Evolutionary conservation across 106 monocot species (phyloP).

Genomic region (Apostasia shenzhenica): DNA sequence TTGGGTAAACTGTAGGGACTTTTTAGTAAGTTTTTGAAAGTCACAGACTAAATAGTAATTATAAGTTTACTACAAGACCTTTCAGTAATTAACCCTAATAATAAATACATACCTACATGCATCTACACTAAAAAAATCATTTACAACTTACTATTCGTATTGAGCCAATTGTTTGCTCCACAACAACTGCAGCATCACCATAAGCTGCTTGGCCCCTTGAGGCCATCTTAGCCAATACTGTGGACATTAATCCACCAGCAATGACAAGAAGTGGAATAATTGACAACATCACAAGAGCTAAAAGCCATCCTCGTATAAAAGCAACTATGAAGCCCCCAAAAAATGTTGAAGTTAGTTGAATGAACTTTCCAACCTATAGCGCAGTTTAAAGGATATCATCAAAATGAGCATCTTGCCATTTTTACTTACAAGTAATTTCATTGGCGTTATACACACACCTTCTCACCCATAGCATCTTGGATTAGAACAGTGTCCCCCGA

Average conservation of each 20-base stretch:
- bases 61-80: background rate
- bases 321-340: background rate
- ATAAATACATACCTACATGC: too few relatives aligned
- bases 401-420: too few relatives aligned
- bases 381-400: too few relatives aligned
- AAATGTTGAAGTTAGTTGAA: conserved; percentile 47
- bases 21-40: too few relatives aligned
- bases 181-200: conserved; percentile 34
- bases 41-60: too few relatives aligned
- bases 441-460: too few relatives aligned
- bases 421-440: background rate
- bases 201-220: conserved; percentile 40
- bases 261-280: conserved; percentile 42
- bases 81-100: background rate
- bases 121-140: too few relatives aligned
- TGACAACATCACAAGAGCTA: conserved; percentile 18
- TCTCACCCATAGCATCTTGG: conserved; percentile 34
- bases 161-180: conserved; percentile 10
- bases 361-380: conserved; percentile 39
- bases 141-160: conserved; percentile 44
- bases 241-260: conserved; percentile 35
- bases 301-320: too few relatives aligned
- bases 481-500: conserved; percentile 37
- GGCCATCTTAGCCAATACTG: conserved; percentile 31
- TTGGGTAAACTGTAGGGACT: too few relatives aligned